Base-by-base conservation (phyloP, 495 filamentous ascomycete genomes). In the Evernia prunastri region DNA sequence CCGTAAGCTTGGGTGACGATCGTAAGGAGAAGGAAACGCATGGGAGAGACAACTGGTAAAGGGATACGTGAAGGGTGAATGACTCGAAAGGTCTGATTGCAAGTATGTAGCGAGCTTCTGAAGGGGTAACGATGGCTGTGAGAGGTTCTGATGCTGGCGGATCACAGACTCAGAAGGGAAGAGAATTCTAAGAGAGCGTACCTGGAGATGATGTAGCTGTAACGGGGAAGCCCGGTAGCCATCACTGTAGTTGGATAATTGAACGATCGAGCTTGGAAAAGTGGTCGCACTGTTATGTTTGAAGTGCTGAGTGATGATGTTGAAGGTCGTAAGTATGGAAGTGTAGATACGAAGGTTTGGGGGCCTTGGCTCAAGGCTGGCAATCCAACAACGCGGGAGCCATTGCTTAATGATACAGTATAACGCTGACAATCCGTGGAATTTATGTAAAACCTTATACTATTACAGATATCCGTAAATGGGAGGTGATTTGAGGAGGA, bases 191-290 rank as follows among this genome's bases (percentile, higher is more conserved):
- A 0, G 31, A 31, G 49, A 17, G 23, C 36, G 35, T 66, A 63
- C 49, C 57, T 61, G 36, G 67, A 69, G 45, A 69, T 66, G 45
- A 66, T 60, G 56, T 66, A 66, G 23, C 18, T 59, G 43, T 63
- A 63, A 43, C 60, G 56, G 6, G 60, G 45, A 27, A 61, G 61
- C 27, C 20, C 43, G 4, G 65, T 51, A 23, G 65, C 61, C 65
- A 67, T 40, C 23, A 11, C 37, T 45, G 36, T 13, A 37, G 20
- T 29, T 27, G 54, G 27, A 20, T 17, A 49, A n/a, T 4, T n/a
- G 4, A 56, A 63, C 13, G 33, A 39, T 57, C 56, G 45, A 25
- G 51, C 4, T 36, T 43, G 6, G 13, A 54, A n/a, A 18, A 27
- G 23, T 39, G 47, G 33, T 51, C 45, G 36, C 39, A 29, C 17